Base-by-base conservation (phyloP, 2,329 filamentous ascomycete species). In the Fusarium staphyleae region DNA sequence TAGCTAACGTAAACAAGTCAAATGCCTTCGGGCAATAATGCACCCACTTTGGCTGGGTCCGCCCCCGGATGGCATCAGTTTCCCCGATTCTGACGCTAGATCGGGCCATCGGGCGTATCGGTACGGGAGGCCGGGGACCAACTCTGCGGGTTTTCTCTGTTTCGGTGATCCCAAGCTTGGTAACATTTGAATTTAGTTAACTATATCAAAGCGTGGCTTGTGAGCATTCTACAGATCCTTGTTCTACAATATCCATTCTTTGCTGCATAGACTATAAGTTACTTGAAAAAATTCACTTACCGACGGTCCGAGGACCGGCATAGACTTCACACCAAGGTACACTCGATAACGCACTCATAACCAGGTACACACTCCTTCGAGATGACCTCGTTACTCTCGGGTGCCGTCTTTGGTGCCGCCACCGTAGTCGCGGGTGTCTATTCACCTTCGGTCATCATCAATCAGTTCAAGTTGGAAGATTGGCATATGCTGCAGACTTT, bases 401-500 rank as follows among this genome's bases (percentile, higher is more conserved):
- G 87, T 18, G 78, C 78, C 33, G 76, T 79, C 37, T 88, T 89
- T 61, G 87, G 87, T 39, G 81, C 81, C 10, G 83, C 85, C 48
- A 77, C 88, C 35, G 77, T 82, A 26, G 80, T 78, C 3, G 78
- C 86, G 2, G 86, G 85, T 24, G 83, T 89, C 49, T 82, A 82
- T 64, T 75, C 81, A 30, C 86, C 87, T 0, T 74, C 78, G 0
- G 77, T 87, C 39, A 86, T 90, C 61, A 70, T 84, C 50, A 73
- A 77, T 8, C 87, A 89, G 73, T 79, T 89, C 73, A 77, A 75
- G 18, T 74, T 88, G 37, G 72, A 79, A 40, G 80, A 87, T 66
- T 88, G 82, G 71, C 84, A 86, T 67, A 89, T 89, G 86, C 68
- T 87, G 24, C 81, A 87, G 70, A 78, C 79, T 9, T 89, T 89